Evolutionary conservation across 1,284 basidiomycete genomes (phyloP).

Genomic region (Fomitopsis palustris): DNA sequence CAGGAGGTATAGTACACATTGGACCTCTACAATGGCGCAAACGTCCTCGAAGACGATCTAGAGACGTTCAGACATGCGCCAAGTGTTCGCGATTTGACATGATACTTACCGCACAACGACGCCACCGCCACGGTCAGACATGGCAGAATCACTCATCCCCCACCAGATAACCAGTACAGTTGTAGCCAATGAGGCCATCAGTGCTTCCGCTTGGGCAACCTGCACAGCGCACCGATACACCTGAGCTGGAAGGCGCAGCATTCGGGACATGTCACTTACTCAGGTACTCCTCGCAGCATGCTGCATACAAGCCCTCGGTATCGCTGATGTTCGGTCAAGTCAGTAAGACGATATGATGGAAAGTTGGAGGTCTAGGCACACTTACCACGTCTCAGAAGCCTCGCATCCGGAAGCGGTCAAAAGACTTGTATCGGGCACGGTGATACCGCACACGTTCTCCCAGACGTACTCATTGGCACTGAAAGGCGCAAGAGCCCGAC

Average conservation of each 20-base stretch:
- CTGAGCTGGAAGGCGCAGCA: no score
- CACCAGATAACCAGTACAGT: background rate
- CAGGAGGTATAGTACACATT: no score
- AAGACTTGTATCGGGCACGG: conserved; percentile 1
- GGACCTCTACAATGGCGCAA: no score
- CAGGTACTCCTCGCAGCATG: background rate
- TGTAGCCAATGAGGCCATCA: background rate
- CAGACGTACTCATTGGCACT: background rate
- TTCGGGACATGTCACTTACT: no score
- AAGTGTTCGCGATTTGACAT: no score
- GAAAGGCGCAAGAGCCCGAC: background rate
- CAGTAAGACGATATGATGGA: background rate
- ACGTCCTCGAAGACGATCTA: no score
- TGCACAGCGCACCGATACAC: background rate
- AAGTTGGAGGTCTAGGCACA: background rate
- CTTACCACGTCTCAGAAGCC: background rate
- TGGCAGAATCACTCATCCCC: background rate
- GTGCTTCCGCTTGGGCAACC: background rate
- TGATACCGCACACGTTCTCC: conserved; percentile 1
- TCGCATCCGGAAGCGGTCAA: background rate
- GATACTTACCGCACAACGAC: no score
- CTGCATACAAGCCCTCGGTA: background rate
- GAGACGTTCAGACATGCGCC: no score
- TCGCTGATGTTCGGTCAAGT: background rate
- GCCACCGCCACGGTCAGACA: no score